phyloP scores from a whole-genome alignment of 169 alveolate species.

The Plasmodium chabaudi region DNA sequence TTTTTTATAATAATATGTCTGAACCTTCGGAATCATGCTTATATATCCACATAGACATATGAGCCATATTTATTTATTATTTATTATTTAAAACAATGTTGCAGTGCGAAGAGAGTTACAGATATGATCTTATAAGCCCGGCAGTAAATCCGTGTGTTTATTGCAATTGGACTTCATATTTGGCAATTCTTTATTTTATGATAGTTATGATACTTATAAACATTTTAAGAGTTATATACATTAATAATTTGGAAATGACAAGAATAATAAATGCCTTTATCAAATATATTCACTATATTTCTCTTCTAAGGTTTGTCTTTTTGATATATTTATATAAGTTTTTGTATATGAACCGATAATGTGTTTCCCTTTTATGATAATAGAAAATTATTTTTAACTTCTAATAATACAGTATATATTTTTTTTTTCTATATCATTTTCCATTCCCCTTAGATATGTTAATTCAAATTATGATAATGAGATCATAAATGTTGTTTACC shows the following conservation, averaged over 20 bases:
- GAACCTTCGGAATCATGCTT: not conserved
- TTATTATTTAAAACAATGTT: not conserved
- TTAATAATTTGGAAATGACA: slow-evolving; percentile 10
- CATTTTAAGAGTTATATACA: slow-evolving; percentile 22
- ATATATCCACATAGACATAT: slow-evolving; percentile 4
- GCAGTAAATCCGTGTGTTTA: slow-evolving; percentile 20
- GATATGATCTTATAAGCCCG: slow-evolving; percentile 51
- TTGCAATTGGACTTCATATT: slow-evolving; percentile 28
- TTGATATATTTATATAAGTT: not conserved
- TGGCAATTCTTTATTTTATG: slow-evolving; percentile 14
- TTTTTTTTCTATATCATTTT: not conserved
- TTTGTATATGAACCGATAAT: no score
- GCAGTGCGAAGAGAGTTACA: slow-evolving; percentile 63
- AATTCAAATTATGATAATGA: slow-evolving; percentile 42
- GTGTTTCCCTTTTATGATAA: no score
- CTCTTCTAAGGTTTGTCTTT: slow-evolving; percentile 49
- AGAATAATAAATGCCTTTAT: slow-evolving; percentile 25
- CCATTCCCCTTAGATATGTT: slow-evolving; percentile 30
- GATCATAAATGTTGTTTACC: slow-evolving; percentile 19
- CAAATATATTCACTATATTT: slow-evolving; percentile 40
- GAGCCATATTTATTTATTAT: not conserved
- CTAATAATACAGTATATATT: not conserved
- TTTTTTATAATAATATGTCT: no score
- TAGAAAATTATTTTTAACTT: not conserved
- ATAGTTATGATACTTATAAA: slow-evolving; percentile 10